Evolutionary conservation across 192 early-diverging fungal species (phyloP).

Genomic region (Podila epicladia): DNA sequence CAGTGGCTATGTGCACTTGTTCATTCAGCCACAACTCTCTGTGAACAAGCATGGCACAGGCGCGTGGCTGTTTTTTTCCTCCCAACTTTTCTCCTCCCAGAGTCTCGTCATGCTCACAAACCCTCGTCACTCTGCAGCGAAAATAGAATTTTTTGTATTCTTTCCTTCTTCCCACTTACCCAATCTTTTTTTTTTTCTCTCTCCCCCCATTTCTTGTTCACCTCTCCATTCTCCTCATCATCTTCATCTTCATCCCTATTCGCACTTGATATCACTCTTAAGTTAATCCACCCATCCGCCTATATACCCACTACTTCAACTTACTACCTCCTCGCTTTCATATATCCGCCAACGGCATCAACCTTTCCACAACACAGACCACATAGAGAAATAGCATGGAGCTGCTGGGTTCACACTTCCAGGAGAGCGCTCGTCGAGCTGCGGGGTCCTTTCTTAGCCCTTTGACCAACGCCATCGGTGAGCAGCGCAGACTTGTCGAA

Average conservation of each 20-base stretch:
- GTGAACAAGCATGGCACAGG: neutral
- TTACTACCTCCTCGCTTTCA: neutral
- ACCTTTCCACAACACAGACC: neutral
- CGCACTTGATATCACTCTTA: neutral
- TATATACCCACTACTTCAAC: neutral
- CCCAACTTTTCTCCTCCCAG: neutral
- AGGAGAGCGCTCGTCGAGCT: slow-evolving; percentile 46
- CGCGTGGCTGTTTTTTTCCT: neutral
- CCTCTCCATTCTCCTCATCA: neutral
- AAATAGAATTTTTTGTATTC: slow-evolving; percentile 11
- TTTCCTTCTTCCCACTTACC: slow-evolving; percentile 2
- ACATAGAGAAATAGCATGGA: slow-evolving; percentile 15
- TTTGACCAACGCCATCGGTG: slow-evolving; percentile 47
- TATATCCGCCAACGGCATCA: neutral
- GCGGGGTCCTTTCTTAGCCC: slow-evolving; percentile 48
- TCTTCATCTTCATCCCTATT: neutral
- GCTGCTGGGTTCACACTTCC: slow-evolving; percentile 32
- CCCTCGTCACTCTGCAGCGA: neutral
- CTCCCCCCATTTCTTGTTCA: neutral
- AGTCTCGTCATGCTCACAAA: slow-evolving; percentile 2
- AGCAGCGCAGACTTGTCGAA: slow-evolving; percentile 43
- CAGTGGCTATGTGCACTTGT: neutral
- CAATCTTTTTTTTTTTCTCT: neutral
- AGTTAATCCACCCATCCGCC: neutral
- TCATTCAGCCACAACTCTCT: neutral